Evolutionary conservation across 345 rosid genomes (phyloP).

Genomic region (Barbarea vulgaris): DNA sequence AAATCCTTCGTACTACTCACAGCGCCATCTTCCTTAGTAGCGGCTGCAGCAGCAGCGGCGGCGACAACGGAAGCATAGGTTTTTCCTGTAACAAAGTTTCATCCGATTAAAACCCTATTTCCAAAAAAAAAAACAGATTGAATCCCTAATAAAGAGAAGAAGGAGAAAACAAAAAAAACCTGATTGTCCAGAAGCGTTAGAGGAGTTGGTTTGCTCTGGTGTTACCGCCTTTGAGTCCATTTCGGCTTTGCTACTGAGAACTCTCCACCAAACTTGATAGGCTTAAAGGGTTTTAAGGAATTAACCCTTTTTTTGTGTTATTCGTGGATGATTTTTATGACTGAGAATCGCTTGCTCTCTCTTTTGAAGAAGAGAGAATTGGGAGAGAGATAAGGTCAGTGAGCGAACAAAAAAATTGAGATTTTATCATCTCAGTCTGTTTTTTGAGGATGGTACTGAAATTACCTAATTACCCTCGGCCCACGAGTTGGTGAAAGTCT

Average conservation of each 20-base stretch:
- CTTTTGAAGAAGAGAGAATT: constrained; percentile 37
- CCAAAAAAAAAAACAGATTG: constrained; percentile 26
- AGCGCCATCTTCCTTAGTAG: constrained; percentile 45
- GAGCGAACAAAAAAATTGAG: constrained; percentile 32
- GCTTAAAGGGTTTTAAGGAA: constrained; percentile 15
- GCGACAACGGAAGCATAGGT: constrained; percentile 42
- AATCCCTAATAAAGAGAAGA: constrained; percentile 10
- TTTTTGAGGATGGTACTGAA: background rate
- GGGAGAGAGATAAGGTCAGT: constrained; percentile 45
- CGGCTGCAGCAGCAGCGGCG: constrained; percentile 37
- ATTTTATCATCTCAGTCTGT: constrained; percentile 32
- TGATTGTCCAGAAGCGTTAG: constrained; percentile 42
- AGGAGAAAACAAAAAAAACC: constrained; percentile 38
- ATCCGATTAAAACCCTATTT: constrained; percentile 33
- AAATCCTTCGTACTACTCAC: constrained; percentile 59
- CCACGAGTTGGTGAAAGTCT: constrained; percentile 18
- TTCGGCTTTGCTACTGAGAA: constrained; percentile 18
- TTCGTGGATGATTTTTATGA: constrained; percentile 15
- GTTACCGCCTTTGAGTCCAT: constrained; percentile 57
- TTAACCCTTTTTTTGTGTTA: background rate
- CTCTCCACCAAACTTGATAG: constrained; percentile 17
- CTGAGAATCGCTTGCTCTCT: constrained; percentile 30
- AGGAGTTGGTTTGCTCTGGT: constrained; percentile 40
- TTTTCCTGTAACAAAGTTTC: constrained; percentile 23
- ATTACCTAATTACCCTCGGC: constrained; percentile 12